Evolutionary conservation across 1,284 basidiomycete species (phyloP).

Genomic region (Leccinum subrobustum): DNA sequence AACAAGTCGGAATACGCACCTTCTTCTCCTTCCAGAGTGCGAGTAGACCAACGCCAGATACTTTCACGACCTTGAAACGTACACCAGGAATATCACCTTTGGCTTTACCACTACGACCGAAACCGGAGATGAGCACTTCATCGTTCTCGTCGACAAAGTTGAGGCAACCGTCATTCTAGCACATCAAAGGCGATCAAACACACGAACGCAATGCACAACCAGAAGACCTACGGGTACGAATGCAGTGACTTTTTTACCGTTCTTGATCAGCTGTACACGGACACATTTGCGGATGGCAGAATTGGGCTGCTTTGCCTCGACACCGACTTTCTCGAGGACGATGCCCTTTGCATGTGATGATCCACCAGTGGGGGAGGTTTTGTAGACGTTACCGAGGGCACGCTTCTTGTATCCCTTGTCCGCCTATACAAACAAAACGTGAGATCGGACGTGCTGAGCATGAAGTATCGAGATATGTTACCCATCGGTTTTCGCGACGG

Average conservation of each 20-base stretch:
- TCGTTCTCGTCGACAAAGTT: conserved; percentile 99
- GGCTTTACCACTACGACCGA: conserved; percentile 99
- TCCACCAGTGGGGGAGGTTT: conserved; percentile 99
- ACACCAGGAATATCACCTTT: conserved; percentile 98
- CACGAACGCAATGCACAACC: background rate
- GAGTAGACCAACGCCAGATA: conserved; percentile 97
- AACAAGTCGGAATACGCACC: conserved; percentile 44
- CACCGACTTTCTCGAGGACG: conserved; percentile 97
- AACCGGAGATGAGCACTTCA: conserved; percentile 99
- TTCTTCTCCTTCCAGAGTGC: conserved; percentile 99
- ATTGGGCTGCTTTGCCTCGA: conserved; percentile 98
- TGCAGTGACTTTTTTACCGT: conserved; percentile 99
- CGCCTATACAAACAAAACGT: conserved; percentile 54
- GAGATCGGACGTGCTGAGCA: conserved; percentile 12
- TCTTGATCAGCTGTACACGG: conserved; percentile 99
- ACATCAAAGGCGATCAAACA: conserved; percentile 18
- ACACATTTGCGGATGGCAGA: conserved; percentile 99
- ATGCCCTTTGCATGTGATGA: conserved; percentile 99
- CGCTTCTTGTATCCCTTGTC: conserved; percentile 99
- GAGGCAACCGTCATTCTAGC: conserved; percentile 96
- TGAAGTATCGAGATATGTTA: conserved; percentile 38
- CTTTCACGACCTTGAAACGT: conserved; percentile 99
- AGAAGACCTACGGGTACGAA: conserved; percentile 58
- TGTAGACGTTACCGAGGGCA: conserved; percentile 99
- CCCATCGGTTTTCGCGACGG: conserved; percentile 98